These are phyloP conservation scores for Solanum paucissectum DNA, from an alignment of 257 asterid species.

Conservation along the genomic window DNA sequence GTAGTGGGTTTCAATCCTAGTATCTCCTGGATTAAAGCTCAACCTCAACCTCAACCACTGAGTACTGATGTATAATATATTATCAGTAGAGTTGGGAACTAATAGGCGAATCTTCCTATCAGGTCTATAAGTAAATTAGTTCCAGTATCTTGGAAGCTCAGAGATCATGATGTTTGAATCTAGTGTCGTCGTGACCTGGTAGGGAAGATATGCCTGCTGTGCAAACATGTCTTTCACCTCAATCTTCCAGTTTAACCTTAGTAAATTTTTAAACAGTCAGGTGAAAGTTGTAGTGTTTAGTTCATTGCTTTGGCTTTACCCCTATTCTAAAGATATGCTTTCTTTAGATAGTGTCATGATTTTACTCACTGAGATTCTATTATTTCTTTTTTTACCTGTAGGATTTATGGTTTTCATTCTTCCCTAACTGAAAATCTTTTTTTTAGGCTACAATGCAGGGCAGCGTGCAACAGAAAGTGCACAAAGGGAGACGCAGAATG, in stretches of 20 bases:
- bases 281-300: not conserved
- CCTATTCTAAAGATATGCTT: not conserved
- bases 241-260: not conserved
- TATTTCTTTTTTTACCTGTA: not conserved
- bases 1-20: not conserved
- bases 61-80: not conserved
- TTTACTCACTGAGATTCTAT: not conserved
- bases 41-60: not conserved
- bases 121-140: not conserved
- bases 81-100: not conserved
- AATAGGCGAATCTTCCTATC: not conserved
- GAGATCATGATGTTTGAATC: not conserved
- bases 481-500: conserved; percentile 34
- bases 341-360: not conserved
- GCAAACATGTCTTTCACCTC: not conserved
- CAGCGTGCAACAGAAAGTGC: conserved; percentile 46
- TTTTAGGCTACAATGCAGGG: conserved; percentile 21
- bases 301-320: not conserved
- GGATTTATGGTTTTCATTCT: not conserved
- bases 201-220: not conserved
- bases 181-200: not conserved
- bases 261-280: not conserved
- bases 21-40: not conserved
- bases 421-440: not conserved
- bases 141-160: not conserved